Percentiles rank a stretch among this genome's conserved stretches.
phyloP scores from a whole-genome alignment of 768 basidiomycete genomes.

The Leucocoprinus birnbaumii region DNA sequence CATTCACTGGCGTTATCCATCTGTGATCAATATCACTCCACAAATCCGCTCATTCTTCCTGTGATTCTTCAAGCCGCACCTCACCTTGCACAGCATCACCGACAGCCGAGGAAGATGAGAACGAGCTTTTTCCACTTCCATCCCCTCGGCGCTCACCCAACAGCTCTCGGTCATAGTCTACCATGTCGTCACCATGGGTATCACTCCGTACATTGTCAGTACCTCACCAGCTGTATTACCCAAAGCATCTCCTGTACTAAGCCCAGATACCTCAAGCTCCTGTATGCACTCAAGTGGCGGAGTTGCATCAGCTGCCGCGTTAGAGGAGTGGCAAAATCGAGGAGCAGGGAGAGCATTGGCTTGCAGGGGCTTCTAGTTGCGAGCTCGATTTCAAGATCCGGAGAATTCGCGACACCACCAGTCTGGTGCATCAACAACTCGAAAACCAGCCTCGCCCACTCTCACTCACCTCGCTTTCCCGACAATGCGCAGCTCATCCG shows the following conservation, averaged over 20 bases:
- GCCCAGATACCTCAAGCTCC: conserved; percentile 28
- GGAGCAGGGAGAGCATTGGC: too few relatives aligned
- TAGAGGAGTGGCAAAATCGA: neutral
- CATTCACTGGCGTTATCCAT: neutral
- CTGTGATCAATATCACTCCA: conserved; percentile 15
- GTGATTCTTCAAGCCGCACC: neutral
- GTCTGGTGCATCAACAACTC: neutral
- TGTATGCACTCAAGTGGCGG: conserved; percentile 16
- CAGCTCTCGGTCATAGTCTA: too few relatives aligned
- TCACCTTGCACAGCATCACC: conserved; percentile 24
- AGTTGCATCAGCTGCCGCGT: conserved; percentile 1
- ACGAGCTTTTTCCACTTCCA: conserved; percentile 57
- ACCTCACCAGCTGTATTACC: conserved; percentile 18
- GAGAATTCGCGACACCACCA: too few relatives aligned
- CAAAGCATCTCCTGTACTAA: conserved; percentile 27
- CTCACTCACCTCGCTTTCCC: neutral
- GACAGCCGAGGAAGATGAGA: conserved; percentile 54
- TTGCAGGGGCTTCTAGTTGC: too few relatives aligned
- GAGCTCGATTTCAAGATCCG: too few relatives aligned
- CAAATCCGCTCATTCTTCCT: neutral
- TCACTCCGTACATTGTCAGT: conserved; percentile 13
- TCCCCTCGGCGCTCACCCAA: conserved; percentile 52
- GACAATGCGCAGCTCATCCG: neutral
- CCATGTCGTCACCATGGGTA: conserved; percentile 15
- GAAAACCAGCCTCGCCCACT: neutral